A percentile compares a stretch with the other conserved stretches of the same genome.
Conservation (phyloP, 768 basidiomycete genomes). For the Glaciozyma martinii region DNA sequence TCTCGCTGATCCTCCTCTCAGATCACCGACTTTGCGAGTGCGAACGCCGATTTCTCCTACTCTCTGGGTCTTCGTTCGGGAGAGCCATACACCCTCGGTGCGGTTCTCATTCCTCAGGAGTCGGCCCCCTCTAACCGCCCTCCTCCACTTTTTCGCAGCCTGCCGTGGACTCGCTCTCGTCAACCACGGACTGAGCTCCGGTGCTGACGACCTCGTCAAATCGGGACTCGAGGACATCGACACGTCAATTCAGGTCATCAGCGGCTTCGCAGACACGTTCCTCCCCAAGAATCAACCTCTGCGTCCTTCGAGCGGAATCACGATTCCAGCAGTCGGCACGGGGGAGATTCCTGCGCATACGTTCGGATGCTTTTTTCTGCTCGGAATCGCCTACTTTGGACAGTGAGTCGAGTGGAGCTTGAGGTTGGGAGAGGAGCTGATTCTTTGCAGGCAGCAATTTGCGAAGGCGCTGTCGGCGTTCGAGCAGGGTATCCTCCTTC, state of each 20-base stretch:
- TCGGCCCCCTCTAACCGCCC: not conserved
- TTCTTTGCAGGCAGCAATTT: conserved; percentile 8
- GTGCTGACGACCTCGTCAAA: not conserved
- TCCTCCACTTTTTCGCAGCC: not conserved
- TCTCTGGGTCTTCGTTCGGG: not conserved
- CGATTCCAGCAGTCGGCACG: not conserved
- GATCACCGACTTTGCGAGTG: conserved; percentile 9
- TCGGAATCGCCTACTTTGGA: conserved; percentile 1
- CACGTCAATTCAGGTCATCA: not conserved
- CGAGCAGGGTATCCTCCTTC: conserved; percentile 3
- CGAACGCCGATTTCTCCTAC: conserved; percentile 17
- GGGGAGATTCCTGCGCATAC: conserved; percentile 6
- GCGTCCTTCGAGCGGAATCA: conserved; percentile 7
- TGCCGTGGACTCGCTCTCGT: conserved; percentile 20
- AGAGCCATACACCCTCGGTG: conserved; percentile 22
- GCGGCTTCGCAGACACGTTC: not conserved
- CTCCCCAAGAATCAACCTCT: not conserved
- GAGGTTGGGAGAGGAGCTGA: not conserved
- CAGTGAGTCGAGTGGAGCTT: not conserved
- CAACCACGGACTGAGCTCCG: conserved; percentile 6
- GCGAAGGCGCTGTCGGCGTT: conserved; percentile 15
- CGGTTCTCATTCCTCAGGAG: not conserved
- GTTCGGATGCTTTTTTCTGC: conserved; percentile 8
- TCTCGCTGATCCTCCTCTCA: no score
- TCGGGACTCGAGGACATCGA: conserved; percentile 6